phyloP scores from a whole-genome alignment of 2,329 filamentous ascomycete genomes.

The Exophiala viscosa region DNA sequence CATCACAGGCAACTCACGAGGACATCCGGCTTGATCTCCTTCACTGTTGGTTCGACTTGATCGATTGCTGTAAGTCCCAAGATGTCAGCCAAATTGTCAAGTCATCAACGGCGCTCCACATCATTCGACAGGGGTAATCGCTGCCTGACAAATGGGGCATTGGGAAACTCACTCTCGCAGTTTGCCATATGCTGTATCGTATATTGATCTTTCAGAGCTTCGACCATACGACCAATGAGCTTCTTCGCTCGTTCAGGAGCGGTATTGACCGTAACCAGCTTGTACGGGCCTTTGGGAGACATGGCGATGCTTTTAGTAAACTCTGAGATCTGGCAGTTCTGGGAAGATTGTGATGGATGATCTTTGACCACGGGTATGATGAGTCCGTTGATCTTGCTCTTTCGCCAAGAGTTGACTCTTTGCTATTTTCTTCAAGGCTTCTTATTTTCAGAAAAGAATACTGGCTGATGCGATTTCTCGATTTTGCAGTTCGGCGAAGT shows the following conservation, averaged over 20 bases:
- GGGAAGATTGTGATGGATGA: not conserved
- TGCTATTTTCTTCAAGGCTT: no score
- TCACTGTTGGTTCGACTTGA: constrained; percentile 54
- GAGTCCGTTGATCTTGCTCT: no score
- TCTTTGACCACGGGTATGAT: not conserved
- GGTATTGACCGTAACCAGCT: constrained; percentile 65
- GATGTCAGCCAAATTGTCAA: not conserved
- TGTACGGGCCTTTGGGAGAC: constrained; percentile 55
- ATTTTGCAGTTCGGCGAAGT: no score
- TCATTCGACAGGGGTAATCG: not conserved
- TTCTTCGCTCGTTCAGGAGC: constrained; percentile 62
- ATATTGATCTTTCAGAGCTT: constrained; percentile 61
- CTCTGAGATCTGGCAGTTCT: not conserved
- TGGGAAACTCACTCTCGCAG: constrained; percentile 50
- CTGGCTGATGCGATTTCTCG: no score
- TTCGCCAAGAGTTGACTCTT: no score
- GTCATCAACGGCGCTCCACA: not conserved
- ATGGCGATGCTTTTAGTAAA: constrained; percentile 28
- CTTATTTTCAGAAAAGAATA: no score
- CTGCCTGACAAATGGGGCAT: not conserved
- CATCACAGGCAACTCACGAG: constrained; percentile 45
- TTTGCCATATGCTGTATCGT: constrained; percentile 62
- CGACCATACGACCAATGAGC: constrained; percentile 59
- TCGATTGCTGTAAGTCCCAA: constrained; percentile 45
- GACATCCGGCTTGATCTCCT: constrained; percentile 51